Percentiles rank a stretch among this genome's conserved stretches.
Evolutionary conservation across 2,329 filamentous ascomycete species (phyloP).

Genomic region (Fusarium virguliforme): DNA sequence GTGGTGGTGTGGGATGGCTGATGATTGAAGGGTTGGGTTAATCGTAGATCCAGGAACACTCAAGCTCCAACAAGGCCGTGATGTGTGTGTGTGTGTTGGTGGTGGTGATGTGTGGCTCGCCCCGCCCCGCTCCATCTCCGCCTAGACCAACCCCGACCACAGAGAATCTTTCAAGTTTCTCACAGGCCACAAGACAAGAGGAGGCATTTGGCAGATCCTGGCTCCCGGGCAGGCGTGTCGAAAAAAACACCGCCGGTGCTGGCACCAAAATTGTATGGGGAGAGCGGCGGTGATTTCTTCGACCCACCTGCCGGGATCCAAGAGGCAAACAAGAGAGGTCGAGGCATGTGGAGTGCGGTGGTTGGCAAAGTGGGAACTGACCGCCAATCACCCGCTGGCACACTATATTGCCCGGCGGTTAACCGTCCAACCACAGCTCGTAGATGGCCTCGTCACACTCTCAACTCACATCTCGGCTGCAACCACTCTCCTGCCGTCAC

Average conservation of each 20-base stretch:
- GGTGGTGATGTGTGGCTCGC: conserved; percentile 32
- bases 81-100: conserved; percentile 15
- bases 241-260: no score
- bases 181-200: conserved; percentile 14
- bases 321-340: conserved; percentile 33
- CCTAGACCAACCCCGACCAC: conserved; percentile 17
- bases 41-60: conserved; percentile 40
- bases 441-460: conserved; percentile 45
- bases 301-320: conserved; percentile 1
- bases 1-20: conserved; percentile 20
- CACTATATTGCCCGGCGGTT: conserved; percentile 57
- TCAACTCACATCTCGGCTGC: conserved; percentile 47
- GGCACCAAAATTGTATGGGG: no score
- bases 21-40: conserved; percentile 23
- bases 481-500: conserved; percentile 52
- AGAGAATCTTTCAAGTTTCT: conserved; percentile 18
- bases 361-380: conserved; percentile 34
- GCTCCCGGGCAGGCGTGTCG: conserved; percentile 1
- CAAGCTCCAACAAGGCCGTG: conserved; percentile 20
- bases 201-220: conserved; percentile 25
- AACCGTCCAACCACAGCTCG: conserved; percentile 61
- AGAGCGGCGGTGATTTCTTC: no score
- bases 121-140: conserved; percentile 35
- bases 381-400: conserved; percentile 46
- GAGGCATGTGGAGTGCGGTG: conserved; percentile 38